Evolutionary conservation across 2,329 filamentous ascomycete species (phyloP).

Genomic region (Cryphonectria radicalis): DNA sequence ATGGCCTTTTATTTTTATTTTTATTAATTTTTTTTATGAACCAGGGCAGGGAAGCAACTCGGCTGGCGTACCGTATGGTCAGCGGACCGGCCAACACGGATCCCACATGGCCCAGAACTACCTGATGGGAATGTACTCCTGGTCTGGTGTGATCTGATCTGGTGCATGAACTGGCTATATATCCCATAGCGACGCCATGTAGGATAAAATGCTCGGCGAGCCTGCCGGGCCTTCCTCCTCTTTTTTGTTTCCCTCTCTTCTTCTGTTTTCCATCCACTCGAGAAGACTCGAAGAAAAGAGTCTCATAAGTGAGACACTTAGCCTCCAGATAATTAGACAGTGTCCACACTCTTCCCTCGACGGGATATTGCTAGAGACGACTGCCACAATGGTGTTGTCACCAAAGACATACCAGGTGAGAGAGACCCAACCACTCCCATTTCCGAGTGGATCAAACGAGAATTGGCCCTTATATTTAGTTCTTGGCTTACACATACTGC

Average conservation of each 20-base stretch:
- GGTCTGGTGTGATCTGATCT: slow-evolving; percentile 9
- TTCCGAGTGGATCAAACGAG: background rate
- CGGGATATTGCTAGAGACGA: background rate
- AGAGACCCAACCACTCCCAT: background rate
- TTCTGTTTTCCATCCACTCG: no score
- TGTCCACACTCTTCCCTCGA: background rate
- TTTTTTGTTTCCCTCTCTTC: background rate
- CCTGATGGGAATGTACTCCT: background rate
- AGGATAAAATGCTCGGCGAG: slow-evolving; percentile 15
- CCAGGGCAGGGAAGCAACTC: slow-evolving; percentile 10
- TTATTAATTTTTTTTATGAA: background rate
- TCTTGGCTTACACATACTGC: slow-evolving; percentile 15
- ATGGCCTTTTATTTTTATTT: background rate
- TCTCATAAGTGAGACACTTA: slow-evolving; percentile 8
- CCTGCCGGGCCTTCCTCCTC: background rate
- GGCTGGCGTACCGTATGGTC: slow-evolving; percentile 15
- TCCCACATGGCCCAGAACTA: slow-evolving; percentile 9
- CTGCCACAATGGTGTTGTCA: slow-evolving; percentile 29
- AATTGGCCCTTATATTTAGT: background rate
- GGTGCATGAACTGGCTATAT: slow-evolving; percentile 16
- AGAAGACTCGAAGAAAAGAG: background rate
- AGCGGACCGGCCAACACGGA: slow-evolving; percentile 4
- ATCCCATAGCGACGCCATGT: slow-evolving; percentile 4
- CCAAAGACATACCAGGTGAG: slow-evolving; percentile 31
- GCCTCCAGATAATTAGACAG: background rate